Evolutionary conservation across 495 filamentous ascomycete species (phyloP).

Genomic region (Penicillium subrubescens): DNA sequence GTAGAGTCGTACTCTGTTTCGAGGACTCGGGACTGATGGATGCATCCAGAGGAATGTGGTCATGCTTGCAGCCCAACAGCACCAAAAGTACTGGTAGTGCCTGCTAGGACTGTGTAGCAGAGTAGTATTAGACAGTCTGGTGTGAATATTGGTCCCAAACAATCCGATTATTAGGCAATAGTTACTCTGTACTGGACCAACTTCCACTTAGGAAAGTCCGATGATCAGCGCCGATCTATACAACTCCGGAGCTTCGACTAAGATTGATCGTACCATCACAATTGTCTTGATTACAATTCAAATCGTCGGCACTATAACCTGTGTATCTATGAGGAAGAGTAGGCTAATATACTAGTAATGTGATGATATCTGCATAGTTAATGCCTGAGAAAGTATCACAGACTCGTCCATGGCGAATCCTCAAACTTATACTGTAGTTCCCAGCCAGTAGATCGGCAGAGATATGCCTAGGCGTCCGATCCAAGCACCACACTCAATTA

Average conservation of each 20-base stretch:
- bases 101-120: not conserved
- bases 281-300: not conserved
- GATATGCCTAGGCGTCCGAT: too few species aligned
- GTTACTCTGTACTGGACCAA: not conserved
- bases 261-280: not conserved
- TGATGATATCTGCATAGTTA: not conserved
- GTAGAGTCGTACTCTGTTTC: not conserved
- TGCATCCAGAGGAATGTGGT: not conserved
- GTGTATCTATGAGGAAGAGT: not conserved
- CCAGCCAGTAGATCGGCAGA: too few species aligned
- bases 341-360: not conserved
- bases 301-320: not conserved
- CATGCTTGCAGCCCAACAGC: not conserved
- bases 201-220: not conserved
- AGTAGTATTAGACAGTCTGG: not conserved
- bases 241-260: not conserved
- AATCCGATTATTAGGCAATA: not conserved
- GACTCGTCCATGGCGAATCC: too few species aligned
- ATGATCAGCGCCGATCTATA: not conserved
- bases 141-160: not conserved
- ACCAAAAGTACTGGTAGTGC: not conserved
- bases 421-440: too few species aligned
- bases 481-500: too few species aligned
- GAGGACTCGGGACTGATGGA: not conserved
- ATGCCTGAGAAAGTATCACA: too few species aligned